Evolutionary conservation across 1,284 basidiomycete species (phyloP).

Genomic region (Trametes sp.): DNA sequence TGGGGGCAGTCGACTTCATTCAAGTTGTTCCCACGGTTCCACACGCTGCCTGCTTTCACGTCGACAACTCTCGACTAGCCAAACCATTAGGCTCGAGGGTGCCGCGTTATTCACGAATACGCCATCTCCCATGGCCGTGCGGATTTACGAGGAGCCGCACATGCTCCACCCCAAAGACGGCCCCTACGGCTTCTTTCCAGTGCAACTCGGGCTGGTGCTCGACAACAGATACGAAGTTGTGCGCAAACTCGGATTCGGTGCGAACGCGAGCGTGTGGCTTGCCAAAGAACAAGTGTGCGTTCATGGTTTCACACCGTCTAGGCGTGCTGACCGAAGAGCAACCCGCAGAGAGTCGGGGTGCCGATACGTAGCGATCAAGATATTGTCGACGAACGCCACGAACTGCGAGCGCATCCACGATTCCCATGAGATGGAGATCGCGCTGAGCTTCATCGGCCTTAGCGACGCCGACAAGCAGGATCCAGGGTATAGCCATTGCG

Average conservation of each 20-base stretch:
- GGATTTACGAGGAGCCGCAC: neutral
- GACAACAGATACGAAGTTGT: neutral
- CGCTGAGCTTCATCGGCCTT: neutral
- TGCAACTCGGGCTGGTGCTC: neutral
- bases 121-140: neutral
- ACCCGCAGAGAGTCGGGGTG: neutral
- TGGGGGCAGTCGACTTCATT: no score
- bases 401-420: neutral
- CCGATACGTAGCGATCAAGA: neutral
- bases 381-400: neutral
- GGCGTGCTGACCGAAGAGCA: neutral
- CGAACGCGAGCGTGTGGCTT: neutral
- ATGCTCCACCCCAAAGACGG: neutral
- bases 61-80: no score
- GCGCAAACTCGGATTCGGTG: slow-evolving; percentile 1
- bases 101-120: no score
- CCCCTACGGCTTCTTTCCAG: neutral
- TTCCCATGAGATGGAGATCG: neutral
- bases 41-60: no score
- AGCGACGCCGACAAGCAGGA: neutral
- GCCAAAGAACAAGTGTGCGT: neutral
- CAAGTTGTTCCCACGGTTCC: no score
- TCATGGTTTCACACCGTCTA: neutral
- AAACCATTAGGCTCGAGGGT: no score
- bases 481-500: neutral